Evolutionary conservation across 1,284 basidiomycete species (phyloP), one percentile per base, ranked within the genome.

Genomic region (Phaffia rhodozyma): DNA sequence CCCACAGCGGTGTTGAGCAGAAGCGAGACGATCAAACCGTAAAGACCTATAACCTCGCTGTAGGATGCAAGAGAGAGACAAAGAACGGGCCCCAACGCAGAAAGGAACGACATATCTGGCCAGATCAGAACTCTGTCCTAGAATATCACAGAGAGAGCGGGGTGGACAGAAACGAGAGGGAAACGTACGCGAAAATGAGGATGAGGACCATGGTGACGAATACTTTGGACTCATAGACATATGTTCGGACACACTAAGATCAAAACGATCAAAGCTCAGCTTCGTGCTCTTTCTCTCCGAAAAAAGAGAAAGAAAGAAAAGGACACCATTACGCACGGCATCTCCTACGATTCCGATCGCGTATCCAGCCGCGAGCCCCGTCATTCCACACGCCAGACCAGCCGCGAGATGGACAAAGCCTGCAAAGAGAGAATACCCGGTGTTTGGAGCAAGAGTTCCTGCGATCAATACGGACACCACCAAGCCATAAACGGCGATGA

Each of bases 341-440:
- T 98, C 94, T 63, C 93, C 94, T 30, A 97, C 91, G 67, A 87
- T 84, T 38, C 94, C 94, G 73, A 98, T 94, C n/a, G 94, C 92
- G 73, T 92, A 94, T 7, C 94, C 94, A 2, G 94, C 94, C n/a
- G 92, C 88, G 55, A 98, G 77, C 65, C 94, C 94, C 18, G 94
- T 92, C 69, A 91, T 77, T 21, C 93, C 93, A 73, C 91, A 93
- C 6, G 91, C 85, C 38, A 97, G 79, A 32, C 96, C 94, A 16
- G 94, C 96, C 13, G 87, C 91, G 32, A 98, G 84, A 75, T 98
- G 94, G 55, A 96, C 82, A 76, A 96, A 96, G 51, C 96, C 94
- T 21, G 85, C 83, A 72, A 86, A 91, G 55, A 91, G 81, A 57
- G 84, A 80, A 73, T 77, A 82, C 55, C 74, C 76, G 65, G 79